A percentile compares a stretch with the other conserved stretches of the same genome.
Conservation (phyloP, 75 land plant species). For the Sequoiadendron giganteum region DNA sequence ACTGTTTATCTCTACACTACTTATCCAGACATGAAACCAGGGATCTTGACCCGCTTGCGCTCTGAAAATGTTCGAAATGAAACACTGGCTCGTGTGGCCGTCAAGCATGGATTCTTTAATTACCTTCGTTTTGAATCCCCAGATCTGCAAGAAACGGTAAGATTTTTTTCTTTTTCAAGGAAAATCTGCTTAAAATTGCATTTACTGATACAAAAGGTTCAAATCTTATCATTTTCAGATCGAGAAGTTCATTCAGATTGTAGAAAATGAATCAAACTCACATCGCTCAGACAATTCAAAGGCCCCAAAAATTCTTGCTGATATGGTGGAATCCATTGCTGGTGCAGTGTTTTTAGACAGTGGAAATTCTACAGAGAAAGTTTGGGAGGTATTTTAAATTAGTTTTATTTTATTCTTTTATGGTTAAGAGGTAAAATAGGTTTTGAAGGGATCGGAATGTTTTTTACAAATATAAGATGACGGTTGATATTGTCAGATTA, state of each 20-base stretch:
- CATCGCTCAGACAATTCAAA: not conserved
- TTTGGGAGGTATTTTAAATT: slow-evolving; percentile 32
- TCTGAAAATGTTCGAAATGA: slow-evolving; percentile 51
- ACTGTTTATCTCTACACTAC: slow-evolving; percentile 23
- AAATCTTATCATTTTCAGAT: not conserved
- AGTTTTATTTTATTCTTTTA: too few species aligned
- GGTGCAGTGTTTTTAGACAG: slow-evolving; percentile 51
- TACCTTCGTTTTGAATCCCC: slow-evolving; percentile 32
- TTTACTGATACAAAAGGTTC: too few species aligned
- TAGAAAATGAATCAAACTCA: not conserved
- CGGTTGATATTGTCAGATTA: too few species aligned
- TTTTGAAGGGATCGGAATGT: too few species aligned
- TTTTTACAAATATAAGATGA: too few species aligned
- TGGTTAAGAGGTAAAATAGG: too few species aligned
- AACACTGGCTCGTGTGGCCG: slow-evolving; percentile 51
- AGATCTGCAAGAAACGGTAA: slow-evolving; percentile 29
- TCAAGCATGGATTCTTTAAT: slow-evolving; percentile 27
- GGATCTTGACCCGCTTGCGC: slow-evolving; percentile 40
- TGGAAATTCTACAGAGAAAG: slow-evolving; percentile 19
- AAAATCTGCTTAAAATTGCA: too few species aligned
- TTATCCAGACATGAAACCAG: slow-evolving; percentile 41
- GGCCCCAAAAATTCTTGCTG: slow-evolving; percentile 36
- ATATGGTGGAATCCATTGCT: slow-evolving; percentile 43
- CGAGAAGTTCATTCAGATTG: not conserved
- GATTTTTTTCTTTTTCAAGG: not conserved